Evolutionary conservation across 2,329 filamentous ascomycete species (phyloP), one percentile per base, ranked within the genome.

Genomic region (Coccinonectria pachysandricola): DNA sequence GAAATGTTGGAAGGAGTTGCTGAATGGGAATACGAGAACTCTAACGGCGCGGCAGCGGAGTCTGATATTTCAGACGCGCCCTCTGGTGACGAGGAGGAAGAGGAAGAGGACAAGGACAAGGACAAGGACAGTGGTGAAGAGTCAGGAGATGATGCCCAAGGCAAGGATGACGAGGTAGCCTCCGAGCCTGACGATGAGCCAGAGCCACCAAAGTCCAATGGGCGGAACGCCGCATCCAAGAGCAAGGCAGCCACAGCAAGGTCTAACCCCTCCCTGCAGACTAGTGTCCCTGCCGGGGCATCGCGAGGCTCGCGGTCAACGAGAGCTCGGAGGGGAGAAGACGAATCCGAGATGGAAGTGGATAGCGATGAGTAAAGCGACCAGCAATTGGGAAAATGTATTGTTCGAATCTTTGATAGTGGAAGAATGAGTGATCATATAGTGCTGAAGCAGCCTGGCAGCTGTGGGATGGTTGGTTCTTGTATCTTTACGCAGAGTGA

Each of bases 1-100:
- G 71, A 75, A 45, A 75, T 75, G 71, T 53, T 72, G 13, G 62
- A 71, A 23, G 71, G 71, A 3, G 71, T 75, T 5, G 68, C 69
- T 1, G 56, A 69, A 43, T 75, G 71, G 71, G 57, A 67, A 13
- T 75, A 75, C 24, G 52, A 57, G 3, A 45, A 50, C 3, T 56
- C 51, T 11, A 54, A 56, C 12, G 49, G 46, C 2, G 42, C 28
- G 20, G 34, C 34, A 7, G 36, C 39, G 15, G 41, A 37, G 6
- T 22, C 19, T 17, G 18, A 27, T 12, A 8, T 27, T 8, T 27
- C 24, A 6, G 24, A 27, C 10, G 26, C 20, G 3, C 20, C 26
- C 6, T 31, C 33, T 14, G 37, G 40, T 13, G 28, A 33, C 2
- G 32, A 26, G 11, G 37, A 29, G 25, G 34, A 23, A 11, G 27